Evolutionary conservation across 148 eudicot species (phyloP).

Genomic region (Chenopodium berlandieri): DNA sequence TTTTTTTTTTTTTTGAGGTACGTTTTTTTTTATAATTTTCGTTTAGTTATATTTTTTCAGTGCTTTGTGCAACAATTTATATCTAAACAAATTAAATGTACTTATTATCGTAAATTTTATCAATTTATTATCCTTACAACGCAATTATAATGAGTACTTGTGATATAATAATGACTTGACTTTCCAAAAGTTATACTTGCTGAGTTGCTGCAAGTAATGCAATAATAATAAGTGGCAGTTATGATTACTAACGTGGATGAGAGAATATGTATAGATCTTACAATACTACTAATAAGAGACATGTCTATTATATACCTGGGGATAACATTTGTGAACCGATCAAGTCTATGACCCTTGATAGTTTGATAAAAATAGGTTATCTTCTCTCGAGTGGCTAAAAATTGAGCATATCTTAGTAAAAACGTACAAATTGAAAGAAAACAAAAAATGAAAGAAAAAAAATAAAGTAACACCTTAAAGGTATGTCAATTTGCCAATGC

Average conservation of each 20-base stretch:
- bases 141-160: constrained; percentile 2
- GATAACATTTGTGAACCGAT: neutral
- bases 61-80: too few relatives aligned
- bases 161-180: neutral
- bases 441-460: neutral
- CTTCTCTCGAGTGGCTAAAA: neutral
- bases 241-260: neutral
- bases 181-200: neutral
- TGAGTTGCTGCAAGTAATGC: neutral
- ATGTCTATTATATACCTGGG: neutral
- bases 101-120: too few relatives aligned
- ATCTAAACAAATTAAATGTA: too few relatives aligned
- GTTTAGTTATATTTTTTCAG: too few relatives aligned
- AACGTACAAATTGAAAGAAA: neutral
- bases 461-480: neutral
- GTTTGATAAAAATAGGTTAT: neutral
- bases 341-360: neutral
- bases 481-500: neutral
- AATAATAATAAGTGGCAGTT: neutral
- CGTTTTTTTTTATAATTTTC: neutral
- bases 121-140: neutral
- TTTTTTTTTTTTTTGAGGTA: neutral
- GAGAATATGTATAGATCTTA: neutral
- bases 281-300: neutral
- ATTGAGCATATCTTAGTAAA: neutral